Conservation (phyloP, 345 rosid species). For the Anastatica hierochuntica region DNA sequence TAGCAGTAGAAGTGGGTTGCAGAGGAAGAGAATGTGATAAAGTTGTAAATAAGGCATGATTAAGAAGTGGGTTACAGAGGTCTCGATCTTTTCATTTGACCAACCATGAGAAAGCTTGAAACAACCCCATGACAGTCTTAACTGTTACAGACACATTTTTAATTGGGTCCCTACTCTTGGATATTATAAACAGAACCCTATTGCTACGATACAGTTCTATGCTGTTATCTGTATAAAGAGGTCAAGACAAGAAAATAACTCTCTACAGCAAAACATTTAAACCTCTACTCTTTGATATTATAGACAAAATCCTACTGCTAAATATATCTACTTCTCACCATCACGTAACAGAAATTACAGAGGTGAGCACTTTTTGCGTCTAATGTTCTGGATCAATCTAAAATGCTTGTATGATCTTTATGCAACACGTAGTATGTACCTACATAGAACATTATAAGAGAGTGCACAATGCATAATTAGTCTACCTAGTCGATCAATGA, state of each 20-base stretch:
- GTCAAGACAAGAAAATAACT: no score
- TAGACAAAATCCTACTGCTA: background rate
- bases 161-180: no score
- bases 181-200: no score
- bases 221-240: no score
- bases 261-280: background rate
- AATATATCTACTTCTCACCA: background rate
- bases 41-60: background rate
- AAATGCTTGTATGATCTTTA: background rate
- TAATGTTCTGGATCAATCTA: background rate
- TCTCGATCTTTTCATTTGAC: slow-evolving; percentile 2
- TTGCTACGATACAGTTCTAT: no score
- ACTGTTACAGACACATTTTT: no score
- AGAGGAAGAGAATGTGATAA: slow-evolving; percentile 1
- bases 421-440: background rate
- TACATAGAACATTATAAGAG: background rate
- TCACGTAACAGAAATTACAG: background rate
- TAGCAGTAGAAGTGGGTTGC: background rate
- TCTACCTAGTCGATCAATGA: slow-evolving; percentile 89
- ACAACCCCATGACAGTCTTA: no score
- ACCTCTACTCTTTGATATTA: background rate
- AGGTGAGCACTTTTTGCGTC: background rate
- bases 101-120: background rate
- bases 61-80: background rate
- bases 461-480: slow-evolving; percentile 9